Conservation (phyloP, 306 rosid species). For the Ormosia semicastrata region DNA sequence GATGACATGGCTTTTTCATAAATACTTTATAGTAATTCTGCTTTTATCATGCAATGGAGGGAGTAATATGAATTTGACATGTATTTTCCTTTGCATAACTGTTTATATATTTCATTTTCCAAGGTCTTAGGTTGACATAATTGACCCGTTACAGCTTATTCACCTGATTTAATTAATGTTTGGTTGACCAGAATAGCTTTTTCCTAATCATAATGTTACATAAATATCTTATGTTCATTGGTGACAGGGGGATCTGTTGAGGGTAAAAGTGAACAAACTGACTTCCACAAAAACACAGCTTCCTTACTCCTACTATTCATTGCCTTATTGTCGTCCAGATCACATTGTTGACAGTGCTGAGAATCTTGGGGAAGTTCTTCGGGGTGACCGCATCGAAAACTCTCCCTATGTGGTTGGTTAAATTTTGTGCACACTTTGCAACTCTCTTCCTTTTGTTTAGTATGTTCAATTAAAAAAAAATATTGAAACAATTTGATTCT, state of each 20-base stretch:
- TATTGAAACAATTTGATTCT: conserved; percentile 23
- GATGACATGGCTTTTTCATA: background rate
- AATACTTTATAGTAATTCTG: background rate
- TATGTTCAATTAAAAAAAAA: conserved; percentile 7
- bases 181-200: background rate
- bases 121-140: background rate
- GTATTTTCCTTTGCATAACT: background rate
- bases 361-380: conserved; percentile 96
- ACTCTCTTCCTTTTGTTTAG: background rate
- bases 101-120: background rate
- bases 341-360: conserved; percentile 82
- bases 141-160: background rate
- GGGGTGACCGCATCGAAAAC: conserved; percentile 90
- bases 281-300: conserved; percentile 88
- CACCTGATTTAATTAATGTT: background rate
- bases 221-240: conserved; percentile 22
- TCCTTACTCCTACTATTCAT: conserved; percentile 80
- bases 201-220: background rate
- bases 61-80: background rate
- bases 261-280: conserved; percentile 84
- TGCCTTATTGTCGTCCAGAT: conserved; percentile 73
- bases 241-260: conserved; percentile 72
- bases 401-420: conserved; percentile 76
- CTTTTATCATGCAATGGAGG: background rate
- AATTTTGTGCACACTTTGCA: background rate